These are phyloP conservation scores for Clarireedia paspali DNA, from an alignment of 2,329 filamentous ascomycete genomes.

Conservation along the genomic window DNA sequence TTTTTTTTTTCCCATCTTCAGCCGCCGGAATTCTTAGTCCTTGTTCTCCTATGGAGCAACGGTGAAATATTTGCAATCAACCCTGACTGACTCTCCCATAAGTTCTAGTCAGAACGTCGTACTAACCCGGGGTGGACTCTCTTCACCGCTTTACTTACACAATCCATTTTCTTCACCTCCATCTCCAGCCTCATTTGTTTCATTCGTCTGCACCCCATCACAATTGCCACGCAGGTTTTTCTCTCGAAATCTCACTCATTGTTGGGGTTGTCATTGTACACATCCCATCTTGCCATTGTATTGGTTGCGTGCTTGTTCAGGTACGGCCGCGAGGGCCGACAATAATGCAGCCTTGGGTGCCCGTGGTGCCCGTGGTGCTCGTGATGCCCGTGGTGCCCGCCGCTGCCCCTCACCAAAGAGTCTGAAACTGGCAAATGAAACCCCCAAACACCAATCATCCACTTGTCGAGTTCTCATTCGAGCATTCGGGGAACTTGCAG, in stretches of 20 bases:
- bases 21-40: no score
- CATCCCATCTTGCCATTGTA: not conserved
- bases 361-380: no score
- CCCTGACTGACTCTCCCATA: not conserved
- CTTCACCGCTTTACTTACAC: slow-evolving; percentile 6
- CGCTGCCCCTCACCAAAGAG: no score
- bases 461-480: slow-evolving; percentile 8
- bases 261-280: not conserved
- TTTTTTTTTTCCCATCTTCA: no score
- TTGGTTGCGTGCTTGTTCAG: not conserved
- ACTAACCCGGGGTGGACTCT: not conserved
- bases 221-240: not conserved
- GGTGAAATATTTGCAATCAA: no score
- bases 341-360: not conserved
- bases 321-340: not conserved
- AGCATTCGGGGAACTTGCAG: not conserved
- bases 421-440: slow-evolving; percentile 2
- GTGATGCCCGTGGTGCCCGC: no score
- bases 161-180: not conserved
- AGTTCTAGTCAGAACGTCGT: not conserved
- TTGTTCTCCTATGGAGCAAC: no score
- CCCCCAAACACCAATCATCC: slow-evolving; percentile 2
- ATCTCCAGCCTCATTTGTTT: slow-evolving; percentile 8
- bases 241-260: not conserved
- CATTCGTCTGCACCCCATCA: not conserved